Base-by-base conservation (phyloP, 345 rosid species). In the Bruguiera sexangula region DNA sequence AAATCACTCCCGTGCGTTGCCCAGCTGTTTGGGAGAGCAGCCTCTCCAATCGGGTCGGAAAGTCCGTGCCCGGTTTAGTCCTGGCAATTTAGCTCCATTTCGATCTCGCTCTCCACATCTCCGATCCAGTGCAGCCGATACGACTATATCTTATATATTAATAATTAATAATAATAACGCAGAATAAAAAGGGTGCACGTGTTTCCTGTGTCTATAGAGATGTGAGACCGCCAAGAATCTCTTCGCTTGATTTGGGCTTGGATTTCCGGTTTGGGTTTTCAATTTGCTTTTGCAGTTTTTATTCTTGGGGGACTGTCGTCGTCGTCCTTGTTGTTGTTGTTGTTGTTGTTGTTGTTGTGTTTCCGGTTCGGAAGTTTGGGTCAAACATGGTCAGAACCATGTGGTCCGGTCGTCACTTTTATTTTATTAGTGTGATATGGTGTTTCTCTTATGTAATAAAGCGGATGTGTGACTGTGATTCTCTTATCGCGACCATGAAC, bases 21-120 rank as follows among this genome's bases (percentile, higher is more conserved):
- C 86, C 85, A 1, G 85, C 85, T 65, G 73, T 92, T 10, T 95
- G 99, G 97, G 96, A 92, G 87, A 95, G 99, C 73, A 83, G 87
- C 71, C 76, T 86, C 72, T 82, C 96, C 71, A 70, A 80, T 51
- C 88, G 29, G 82, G 79, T 69, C 75, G 98, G 97, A 0, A 91
- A 92, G 77, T 88, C 99, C 27, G 90, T 95, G 11, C 99, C 99
- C 51, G 99, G 99, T 32, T 70, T 95, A 71, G 96, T 94, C 65
- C 88, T 94, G 7, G 99, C 97, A 8, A 79, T 90, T 58, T 89
- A 67, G 20, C 7, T 8, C 43, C 46, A 27, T 29, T 5, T 39
- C 46, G 22, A 32, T 37, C 19, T 4, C 3, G 8, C 18, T 20
- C 11, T 11, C 43, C 34, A 10, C 20, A 7, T 36, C 15, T 55